Percentiles rank a stretch among this genome's conserved stretches.
These are phyloP conservation scores for Suaeda aralocaspica DNA, from an alignment of 148 eudicot genomes.

Conservation along the genomic window DNA sequence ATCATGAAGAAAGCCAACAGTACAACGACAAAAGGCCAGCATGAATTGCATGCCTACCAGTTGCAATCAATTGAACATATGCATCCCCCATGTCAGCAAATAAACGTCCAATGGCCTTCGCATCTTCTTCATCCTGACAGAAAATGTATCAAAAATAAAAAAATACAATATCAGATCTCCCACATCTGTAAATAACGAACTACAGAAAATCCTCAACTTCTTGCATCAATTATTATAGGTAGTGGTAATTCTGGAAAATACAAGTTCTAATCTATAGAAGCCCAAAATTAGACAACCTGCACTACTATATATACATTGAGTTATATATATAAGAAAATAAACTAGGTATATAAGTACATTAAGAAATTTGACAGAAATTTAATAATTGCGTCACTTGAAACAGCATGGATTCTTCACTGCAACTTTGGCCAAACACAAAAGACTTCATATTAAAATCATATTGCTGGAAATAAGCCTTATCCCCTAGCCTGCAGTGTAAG, in stretches of 20 bases:
- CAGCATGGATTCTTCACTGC: background rate
- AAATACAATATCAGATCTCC: conserved; percentile 5
- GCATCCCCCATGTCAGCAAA: conserved; percentile 99
- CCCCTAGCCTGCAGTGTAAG: too few relatives aligned
- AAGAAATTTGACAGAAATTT: background rate
- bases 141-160: conserved; percentile 17
- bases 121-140: conserved; percentile 91
- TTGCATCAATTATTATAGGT: background rate
- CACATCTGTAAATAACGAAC: background rate
- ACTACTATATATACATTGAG: too few relatives aligned
- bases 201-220: background rate
- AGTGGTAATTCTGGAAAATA: background rate
- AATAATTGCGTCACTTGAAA: background rate
- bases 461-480: too few relatives aligned
- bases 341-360: background rate
- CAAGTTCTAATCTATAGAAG: background rate
- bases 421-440: background rate
- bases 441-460: too few relatives aligned
- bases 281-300: background rate
- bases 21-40: conserved; percentile 6
- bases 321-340: too few relatives aligned
- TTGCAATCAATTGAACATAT: conserved; percentile 87
- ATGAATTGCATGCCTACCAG: conserved; percentile 47
- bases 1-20: conserved; percentile 11
- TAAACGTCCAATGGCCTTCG: conserved; percentile 94